These are phyloP conservation scores for Neurospora sp. DNA, from an alignment of 495 filamentous ascomycete genomes.

Conservation along the genomic window DNA sequence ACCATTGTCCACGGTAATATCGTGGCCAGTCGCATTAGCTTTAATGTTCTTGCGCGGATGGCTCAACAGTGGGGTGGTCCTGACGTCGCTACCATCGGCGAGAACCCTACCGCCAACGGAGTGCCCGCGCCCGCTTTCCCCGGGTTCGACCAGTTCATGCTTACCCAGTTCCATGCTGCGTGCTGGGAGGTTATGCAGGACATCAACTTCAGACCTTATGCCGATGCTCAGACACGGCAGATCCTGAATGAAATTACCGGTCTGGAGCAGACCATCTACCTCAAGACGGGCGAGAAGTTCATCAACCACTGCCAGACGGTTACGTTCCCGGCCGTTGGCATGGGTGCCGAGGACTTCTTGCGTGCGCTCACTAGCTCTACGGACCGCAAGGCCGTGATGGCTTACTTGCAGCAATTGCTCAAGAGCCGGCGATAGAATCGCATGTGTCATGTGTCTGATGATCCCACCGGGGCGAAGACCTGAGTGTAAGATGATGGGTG, in stretches of 20 bases:
- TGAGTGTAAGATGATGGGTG: background rate
- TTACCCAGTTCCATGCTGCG: slow-evolving; percentile 73
- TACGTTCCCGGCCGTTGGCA: slow-evolving; percentile 38
- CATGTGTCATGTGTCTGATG: background rate
- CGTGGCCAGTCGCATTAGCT: slow-evolving; percentile 68
- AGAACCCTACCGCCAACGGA: slow-evolving; percentile 31
- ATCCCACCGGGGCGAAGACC: background rate
- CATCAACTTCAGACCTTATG: slow-evolving; percentile 57
- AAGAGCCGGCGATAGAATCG: slow-evolving; percentile 23
- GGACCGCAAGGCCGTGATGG: slow-evolving; percentile 39
- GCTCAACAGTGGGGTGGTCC: slow-evolving; percentile 74
- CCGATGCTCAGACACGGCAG: slow-evolving; percentile 75
- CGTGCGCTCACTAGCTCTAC: slow-evolving; percentile 37
- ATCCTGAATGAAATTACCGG: slow-evolving; percentile 75
- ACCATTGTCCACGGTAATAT: slow-evolving; percentile 55
- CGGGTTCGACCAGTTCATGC: slow-evolving; percentile 88
- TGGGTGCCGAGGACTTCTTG: slow-evolving; percentile 39
- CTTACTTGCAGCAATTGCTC: slow-evolving; percentile 35
- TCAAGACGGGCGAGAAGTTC: slow-evolving; percentile 62
- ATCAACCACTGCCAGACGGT: slow-evolving; percentile 36
- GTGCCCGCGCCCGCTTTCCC: slow-evolving; percentile 48
- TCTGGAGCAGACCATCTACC: slow-evolving; percentile 77
- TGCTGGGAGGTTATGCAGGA: slow-evolving; percentile 78
- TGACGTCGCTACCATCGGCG: slow-evolving; percentile 49
- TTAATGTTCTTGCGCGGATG: slow-evolving; percentile 72